phyloP scores from a whole-genome alignment of 2,329 filamentous ascomycete species.

The Penicillium frequentans region DNA sequence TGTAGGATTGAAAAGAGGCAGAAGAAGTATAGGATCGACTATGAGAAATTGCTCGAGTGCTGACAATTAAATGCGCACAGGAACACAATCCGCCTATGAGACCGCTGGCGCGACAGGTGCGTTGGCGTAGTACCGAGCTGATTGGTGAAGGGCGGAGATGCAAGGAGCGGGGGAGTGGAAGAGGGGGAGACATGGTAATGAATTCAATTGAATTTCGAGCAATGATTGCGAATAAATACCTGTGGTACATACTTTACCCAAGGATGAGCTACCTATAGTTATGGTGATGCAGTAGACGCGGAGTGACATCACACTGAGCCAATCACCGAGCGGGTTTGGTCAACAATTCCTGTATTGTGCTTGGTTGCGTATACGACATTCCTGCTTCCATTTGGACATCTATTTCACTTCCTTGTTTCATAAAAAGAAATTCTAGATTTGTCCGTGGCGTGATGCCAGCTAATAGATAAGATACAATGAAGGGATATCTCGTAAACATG shows the following conservation, averaged over 20 bases:
- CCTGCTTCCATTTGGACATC: background rate
- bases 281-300: background rate
- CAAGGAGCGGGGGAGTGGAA: constrained; percentile 12
- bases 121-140: background rate
- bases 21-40: constrained; percentile 2
- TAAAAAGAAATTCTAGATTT: background rate
- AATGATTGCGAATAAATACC: background rate
- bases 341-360: constrained; percentile 11
- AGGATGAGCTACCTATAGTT: background rate
- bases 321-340: constrained; percentile 15
- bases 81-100: constrained; percentile 20
- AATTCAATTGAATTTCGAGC: background rate
- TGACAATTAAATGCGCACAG: constrained; percentile 18
- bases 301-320: constrained; percentile 20
- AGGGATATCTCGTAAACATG: background rate
- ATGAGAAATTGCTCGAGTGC: background rate
- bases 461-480: constrained; percentile 2
- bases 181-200: background rate
- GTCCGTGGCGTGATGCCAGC: background rate
- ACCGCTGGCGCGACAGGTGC: constrained; percentile 19
- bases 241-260: background rate
- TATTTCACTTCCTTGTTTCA: background rate
- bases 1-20: constrained; percentile 6
- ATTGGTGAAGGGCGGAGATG: constrained; percentile 10
- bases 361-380: constrained; percentile 1